These are phyloP conservation scores for Drechslerella dactyloides DNA, from an alignment of 2,329 filamentous ascomycete genomes.

Conservation along the genomic window DNA sequence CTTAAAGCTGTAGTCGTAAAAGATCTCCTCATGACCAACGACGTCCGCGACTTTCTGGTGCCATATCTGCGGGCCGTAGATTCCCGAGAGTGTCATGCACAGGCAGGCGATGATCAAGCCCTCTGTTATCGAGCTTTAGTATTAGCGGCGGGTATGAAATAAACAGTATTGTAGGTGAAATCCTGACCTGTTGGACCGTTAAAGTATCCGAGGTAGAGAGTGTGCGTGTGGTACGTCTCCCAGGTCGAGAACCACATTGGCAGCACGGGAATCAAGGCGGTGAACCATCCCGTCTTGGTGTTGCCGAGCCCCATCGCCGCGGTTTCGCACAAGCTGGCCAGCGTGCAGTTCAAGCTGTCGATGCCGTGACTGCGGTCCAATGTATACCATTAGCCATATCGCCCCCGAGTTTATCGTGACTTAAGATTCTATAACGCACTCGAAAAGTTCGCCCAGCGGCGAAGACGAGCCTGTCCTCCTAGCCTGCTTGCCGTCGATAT, in stretches of 20 bases:
- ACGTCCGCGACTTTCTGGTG: conserved; percentile 73
- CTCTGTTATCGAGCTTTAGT: conserved; percentile 64
- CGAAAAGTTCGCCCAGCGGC: conserved; percentile 92
- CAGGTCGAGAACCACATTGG: conserved; percentile 99
- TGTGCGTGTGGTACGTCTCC: conserved; percentile 99
- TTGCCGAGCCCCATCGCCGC: conserved; percentile 91
- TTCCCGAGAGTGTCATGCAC: conserved; percentile 85
- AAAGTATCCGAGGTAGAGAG: conserved; percentile 91
- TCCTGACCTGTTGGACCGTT: conserved; percentile 79
- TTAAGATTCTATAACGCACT: conserved; percentile 62
- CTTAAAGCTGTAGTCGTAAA: conserved; percentile 76
- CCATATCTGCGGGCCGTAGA: conserved; percentile 88
- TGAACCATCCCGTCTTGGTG: conserved; percentile 84
- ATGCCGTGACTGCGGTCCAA: conserved; percentile 75
- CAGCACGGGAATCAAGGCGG: conserved; percentile 85
- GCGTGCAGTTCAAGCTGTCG: conserved; percentile 94
- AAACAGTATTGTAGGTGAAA: background rate
- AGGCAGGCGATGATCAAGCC: conserved; percentile 85
- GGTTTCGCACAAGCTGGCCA: conserved; percentile 87
- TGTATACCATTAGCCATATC: background rate
- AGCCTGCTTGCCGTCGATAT: conserved; percentile 97
- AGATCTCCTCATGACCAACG: conserved; percentile 67
- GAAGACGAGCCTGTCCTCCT: conserved; percentile 92
- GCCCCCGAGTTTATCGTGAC: background rate
- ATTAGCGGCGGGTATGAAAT: background rate